phyloP scores from a whole-genome alignment of 2,329 filamentous ascomycete species.

The Polychaeton citri region DNA sequence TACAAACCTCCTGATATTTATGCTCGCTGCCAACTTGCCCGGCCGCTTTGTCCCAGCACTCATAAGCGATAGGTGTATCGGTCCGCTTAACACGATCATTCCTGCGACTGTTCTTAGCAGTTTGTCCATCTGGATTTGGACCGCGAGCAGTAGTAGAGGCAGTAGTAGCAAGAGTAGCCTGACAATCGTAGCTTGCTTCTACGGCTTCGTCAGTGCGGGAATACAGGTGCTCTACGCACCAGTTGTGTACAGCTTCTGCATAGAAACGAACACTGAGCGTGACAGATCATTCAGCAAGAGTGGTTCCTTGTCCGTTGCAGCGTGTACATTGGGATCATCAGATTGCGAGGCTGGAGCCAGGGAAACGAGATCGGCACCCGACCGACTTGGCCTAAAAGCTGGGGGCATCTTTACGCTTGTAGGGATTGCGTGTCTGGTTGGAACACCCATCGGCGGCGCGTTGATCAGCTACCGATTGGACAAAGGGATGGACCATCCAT shows the following conservation, averaged over 20 bases:
- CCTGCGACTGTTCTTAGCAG: conserved; percentile 31
- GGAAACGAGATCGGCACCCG: conserved; percentile 4
- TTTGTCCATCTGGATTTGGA: conserved; percentile 39
- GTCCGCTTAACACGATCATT: conserved; percentile 23
- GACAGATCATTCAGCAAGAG: background rate
- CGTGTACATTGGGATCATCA: background rate
- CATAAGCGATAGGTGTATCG: conserved; percentile 19
- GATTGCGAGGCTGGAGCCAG: background rate
- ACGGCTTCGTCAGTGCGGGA: conserved; percentile 20
- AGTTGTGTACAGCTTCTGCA: conserved; percentile 12
- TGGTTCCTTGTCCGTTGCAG: too few relatives aligned
- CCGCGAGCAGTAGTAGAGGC: conserved; percentile 17
- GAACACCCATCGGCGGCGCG: conserved; percentile 15
- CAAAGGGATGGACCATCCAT: conserved; percentile 7
- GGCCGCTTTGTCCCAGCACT: conserved; percentile 20
- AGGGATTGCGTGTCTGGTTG: conserved; percentile 12
- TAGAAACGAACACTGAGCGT: conserved; percentile 3
- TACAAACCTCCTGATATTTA: conserved; percentile 19
- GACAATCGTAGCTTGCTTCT: conserved; percentile 18
- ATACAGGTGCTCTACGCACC: conserved; percentile 19
- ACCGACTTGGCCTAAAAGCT: conserved; percentile 12
- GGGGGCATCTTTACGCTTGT: conserved; percentile 13
- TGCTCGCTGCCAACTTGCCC: conserved; percentile 18
- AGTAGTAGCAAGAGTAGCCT: conserved; percentile 6
- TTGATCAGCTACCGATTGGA: conserved; percentile 9